phyloP scores from a whole-genome alignment of 176 grass and related monocot species.

The Aegilops umbellulata region DNA sequence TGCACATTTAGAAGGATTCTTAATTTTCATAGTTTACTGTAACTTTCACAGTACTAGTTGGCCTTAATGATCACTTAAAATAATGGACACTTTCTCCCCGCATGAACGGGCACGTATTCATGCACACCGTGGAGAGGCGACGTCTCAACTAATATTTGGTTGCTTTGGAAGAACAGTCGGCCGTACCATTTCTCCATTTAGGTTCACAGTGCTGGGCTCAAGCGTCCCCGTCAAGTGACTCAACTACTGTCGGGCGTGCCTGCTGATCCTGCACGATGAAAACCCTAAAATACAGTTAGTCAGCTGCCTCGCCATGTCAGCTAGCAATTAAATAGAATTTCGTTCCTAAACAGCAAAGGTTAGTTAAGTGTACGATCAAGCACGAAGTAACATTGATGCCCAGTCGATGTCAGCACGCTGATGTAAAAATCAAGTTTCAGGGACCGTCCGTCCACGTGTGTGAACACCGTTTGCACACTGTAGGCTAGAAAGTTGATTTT shows the following conservation, averaged over 20 bases:
- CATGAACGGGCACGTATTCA: constrained; percentile 21
- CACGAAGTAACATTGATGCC: neutral
- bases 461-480: neutral
- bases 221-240: constrained; percentile 21
- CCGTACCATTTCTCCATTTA: neutral
- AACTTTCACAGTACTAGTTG: constrained; percentile 3
- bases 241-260: constrained; percentile 35
- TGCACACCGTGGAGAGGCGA: neutral
- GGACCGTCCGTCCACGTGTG: constrained; percentile 8
- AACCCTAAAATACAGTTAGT: neutral
- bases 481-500: neutral
- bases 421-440: neutral
- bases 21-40: neutral
- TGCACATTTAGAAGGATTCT: neutral
- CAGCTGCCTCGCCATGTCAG: neutral
- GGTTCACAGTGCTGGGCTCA: neutral
- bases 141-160: neutral
- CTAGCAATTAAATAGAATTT: neutral
- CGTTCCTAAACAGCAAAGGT: too few species aligned
- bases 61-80: constrained; percentile 3
- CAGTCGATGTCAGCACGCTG: too few species aligned
- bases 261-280: neutral
- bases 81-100: neutral
- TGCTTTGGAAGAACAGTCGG: neutral
- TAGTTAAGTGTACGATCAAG: neutral